Evolutionary conservation across 2,329 filamentous ascomycete genomes (phyloP).

Genomic region (Colletotrichum noveboracense): DNA sequence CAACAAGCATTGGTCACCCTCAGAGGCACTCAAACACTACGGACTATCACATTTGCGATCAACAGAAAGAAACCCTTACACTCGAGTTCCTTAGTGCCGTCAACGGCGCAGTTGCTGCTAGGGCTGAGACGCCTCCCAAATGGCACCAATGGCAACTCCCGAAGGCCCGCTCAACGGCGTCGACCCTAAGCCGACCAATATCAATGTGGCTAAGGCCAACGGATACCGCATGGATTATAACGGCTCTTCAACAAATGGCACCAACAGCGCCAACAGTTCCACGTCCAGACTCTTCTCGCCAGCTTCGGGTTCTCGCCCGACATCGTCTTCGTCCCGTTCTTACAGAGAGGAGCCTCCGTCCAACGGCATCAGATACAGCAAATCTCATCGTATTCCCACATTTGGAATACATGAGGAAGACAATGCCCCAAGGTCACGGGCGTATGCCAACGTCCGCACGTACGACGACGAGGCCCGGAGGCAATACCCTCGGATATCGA

Average conservation of each 20-base stretch:
- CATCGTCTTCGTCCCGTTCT: constrained; percentile 11
- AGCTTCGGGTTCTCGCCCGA: constrained; percentile 12
- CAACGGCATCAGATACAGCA: constrained; percentile 22
- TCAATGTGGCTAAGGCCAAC: constrained; percentile 10
- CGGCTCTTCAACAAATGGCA: background rate
- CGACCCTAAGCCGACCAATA: background rate
- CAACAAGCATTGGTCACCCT: background rate
- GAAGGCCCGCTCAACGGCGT: background rate
- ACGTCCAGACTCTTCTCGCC: constrained; percentile 12
- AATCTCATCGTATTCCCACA: constrained; percentile 30
- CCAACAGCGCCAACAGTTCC: constrained; percentile 1
- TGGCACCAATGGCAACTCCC: constrained; percentile 16
- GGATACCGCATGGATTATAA: background rate
- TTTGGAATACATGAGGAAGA: constrained; percentile 37
- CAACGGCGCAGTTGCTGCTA: background rate
- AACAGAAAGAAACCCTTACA: background rate
- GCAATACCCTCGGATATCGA: constrained; percentile 59
- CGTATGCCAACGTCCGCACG: constrained; percentile 30
- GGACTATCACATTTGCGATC: background rate
- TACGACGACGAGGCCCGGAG: constrained; percentile 30
- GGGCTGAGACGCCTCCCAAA: background rate
- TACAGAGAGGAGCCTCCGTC: constrained; percentile 17
- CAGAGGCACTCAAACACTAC: background rate
- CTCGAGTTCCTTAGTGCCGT: background rate
- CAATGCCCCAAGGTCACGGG: constrained; percentile 35